Conservation (phyloP, 2,329 filamentous ascomycete genomes). For the Beauveria bassiana region DNA sequence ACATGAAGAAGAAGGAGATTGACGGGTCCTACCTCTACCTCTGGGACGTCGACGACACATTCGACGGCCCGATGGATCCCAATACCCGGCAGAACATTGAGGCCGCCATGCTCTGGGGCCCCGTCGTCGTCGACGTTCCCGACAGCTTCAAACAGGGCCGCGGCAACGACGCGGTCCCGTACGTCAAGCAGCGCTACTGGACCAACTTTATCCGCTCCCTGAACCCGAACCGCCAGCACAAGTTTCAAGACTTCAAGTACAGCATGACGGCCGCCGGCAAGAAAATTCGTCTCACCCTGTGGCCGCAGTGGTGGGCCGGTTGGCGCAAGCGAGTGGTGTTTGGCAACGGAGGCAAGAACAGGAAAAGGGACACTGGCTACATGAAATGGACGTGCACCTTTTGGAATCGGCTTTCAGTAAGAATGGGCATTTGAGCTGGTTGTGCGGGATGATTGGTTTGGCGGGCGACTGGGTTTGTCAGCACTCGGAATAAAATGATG, state of each 20-base stretch:
- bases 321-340: background rate
- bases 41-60: slow-evolving; percentile 57
- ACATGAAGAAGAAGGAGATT: slow-evolving; percentile 24
- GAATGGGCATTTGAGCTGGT: background rate
- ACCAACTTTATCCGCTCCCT: slow-evolving; percentile 60
- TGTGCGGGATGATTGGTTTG: background rate
- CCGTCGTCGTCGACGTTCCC: slow-evolving; percentile 40
- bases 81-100: slow-evolving; percentile 65
- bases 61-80: slow-evolving; percentile 41
- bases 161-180: slow-evolving; percentile 49
- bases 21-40: slow-evolving; percentile 57
- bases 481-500: no score
- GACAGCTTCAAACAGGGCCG: slow-evolving; percentile 44
- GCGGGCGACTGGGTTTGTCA: background rate
- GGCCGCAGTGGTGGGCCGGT: background rate
- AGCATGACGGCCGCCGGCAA: background rate
- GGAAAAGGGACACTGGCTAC: background rate
- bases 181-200: slow-evolving; percentile 64
- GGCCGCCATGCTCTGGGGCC: slow-evolving; percentile 59
- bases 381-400: background rate
- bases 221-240: slow-evolving; percentile 49
- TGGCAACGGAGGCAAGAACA: background rate
- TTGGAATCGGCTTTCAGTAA: background rate
- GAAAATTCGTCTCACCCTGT: background rate
- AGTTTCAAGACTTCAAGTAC: background rate